These are phyloP conservation scores for Cladophialophora yegresii DNA, from an alignment of 2,329 filamentous ascomycete species.

Conservation along the genomic window DNA sequence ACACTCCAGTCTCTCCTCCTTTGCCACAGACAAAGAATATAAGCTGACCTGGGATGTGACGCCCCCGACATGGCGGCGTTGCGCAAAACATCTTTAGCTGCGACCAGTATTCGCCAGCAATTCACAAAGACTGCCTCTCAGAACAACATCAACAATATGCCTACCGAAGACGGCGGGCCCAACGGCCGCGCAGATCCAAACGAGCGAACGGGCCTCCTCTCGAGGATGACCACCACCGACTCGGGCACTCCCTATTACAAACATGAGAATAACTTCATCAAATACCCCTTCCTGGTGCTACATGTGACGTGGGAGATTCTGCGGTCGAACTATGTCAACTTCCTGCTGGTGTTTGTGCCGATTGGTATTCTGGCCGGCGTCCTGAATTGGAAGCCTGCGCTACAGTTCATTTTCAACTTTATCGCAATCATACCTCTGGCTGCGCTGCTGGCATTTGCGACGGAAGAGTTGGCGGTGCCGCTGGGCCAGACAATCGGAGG, in stretches of 20 bases:
- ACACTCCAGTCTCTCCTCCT: neutral
- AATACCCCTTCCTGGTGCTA: constrained; percentile 44
- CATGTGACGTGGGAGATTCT: constrained; percentile 50
- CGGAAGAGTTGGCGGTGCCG: constrained; percentile 62
- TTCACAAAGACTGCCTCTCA: constrained; percentile 24
- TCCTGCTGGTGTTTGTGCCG: constrained; percentile 66
- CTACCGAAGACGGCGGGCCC: constrained; percentile 33
- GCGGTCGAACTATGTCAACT: constrained; percentile 58
- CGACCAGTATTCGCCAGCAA: constrained; percentile 27
- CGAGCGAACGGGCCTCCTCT: constrained; percentile 44
- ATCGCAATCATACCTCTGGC: constrained; percentile 65
- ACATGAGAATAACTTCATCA: constrained; percentile 43
- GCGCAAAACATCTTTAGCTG: constrained; percentile 29
- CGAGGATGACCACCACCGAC: constrained; percentile 28
- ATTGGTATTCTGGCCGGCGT: constrained; percentile 63
- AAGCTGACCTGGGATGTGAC: constrained; percentile 11
- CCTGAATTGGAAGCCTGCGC: constrained; percentile 59
- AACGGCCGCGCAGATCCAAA: constrained; percentile 40
- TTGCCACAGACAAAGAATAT: neutral
- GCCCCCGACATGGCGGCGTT: constrained; percentile 24
- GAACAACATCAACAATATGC: constrained; percentile 20
- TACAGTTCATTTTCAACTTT: constrained; percentile 65
- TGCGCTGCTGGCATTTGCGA: constrained; percentile 64
- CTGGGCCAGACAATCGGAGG: constrained; percentile 64
- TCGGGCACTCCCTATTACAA: constrained; percentile 41